These are phyloP conservation scores for Areca catechu DNA, from an alignment of 176 grass and related monocot species.

Conservation along the genomic window DNA sequence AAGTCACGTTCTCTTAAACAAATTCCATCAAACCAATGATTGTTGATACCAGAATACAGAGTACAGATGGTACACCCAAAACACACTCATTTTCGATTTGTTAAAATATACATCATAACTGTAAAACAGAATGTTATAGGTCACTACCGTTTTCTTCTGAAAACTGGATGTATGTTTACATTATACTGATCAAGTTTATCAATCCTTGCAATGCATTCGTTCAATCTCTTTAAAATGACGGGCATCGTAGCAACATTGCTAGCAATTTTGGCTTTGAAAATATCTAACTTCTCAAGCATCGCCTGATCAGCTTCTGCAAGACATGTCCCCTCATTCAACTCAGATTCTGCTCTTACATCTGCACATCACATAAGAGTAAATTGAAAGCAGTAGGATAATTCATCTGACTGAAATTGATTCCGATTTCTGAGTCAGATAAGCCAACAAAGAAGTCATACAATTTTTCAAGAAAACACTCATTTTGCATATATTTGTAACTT, in stretches of 20 bases:
- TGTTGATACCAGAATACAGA: not conserved
- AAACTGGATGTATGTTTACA: conserved; percentile 21
- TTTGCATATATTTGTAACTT: too few species aligned
- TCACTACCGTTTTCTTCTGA: conserved; percentile 9
- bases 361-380: not conserved
- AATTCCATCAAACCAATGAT: too few species aligned
- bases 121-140: not conserved
- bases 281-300: conserved; percentile 19
- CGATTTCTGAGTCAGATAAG: too few species aligned
- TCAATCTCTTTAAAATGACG: conserved; percentile 13
- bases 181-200: conserved; percentile 22
- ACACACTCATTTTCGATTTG: not conserved
- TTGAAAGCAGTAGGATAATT: too few species aligned
- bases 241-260: conserved; percentile 24
- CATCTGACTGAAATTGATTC: too few species aligned
- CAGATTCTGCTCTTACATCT: not conserved
- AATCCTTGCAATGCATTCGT: conserved; percentile 4
- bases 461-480: too few species aligned
- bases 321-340: not conserved
- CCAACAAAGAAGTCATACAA: too few species aligned
- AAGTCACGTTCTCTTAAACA: too few species aligned
- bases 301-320: conserved; percentile 3
- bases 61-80: conserved; percentile 4
- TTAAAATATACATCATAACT: not conserved
- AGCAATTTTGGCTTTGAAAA: conserved; percentile 16